phyloP scores from a whole-genome alignment of 345 rosid species.

The Populus ilicifolia region DNA sequence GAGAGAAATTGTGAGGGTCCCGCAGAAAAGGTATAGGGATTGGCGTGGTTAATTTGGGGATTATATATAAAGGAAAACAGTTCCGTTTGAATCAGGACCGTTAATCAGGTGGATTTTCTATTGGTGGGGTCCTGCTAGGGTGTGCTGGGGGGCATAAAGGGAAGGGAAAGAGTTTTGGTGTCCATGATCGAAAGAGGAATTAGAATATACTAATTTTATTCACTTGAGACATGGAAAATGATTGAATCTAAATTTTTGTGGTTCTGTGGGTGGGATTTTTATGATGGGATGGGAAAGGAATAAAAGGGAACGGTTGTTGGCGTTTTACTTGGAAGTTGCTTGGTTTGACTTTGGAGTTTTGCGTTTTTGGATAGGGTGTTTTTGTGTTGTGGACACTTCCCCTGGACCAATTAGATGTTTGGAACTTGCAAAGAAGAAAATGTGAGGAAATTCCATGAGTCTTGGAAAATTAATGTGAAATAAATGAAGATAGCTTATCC shows the following conservation, averaged over 20 bases:
- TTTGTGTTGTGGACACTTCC: too few relatives aligned
- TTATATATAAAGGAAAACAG: background rate
- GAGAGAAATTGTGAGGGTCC: conserved; percentile 25
- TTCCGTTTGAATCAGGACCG: conserved; percentile 24
- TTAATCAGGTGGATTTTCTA: background rate
- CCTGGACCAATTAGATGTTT: too few relatives aligned
- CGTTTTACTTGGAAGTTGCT: too few relatives aligned
- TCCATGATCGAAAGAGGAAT: background rate
- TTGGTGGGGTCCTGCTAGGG: background rate
- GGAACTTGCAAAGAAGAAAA: too few relatives aligned
- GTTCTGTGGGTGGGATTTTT: too few relatives aligned
- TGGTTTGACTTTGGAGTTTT: too few relatives aligned
- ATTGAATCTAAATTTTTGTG: background rate
- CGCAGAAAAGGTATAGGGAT: conserved; percentile 13
- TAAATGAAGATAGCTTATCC: too few relatives aligned
- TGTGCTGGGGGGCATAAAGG: background rate
- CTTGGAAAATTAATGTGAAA: too few relatives aligned
- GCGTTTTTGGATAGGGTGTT: too few relatives aligned
- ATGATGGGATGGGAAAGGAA: too few relatives aligned
- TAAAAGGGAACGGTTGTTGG: too few relatives aligned
- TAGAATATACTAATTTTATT: background rate
- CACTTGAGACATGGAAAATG: background rate
- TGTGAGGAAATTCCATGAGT: too few relatives aligned
- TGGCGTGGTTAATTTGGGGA: background rate
- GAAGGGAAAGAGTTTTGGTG: background rate